Evolutionary conservation across 1,284 basidiomycete genomes (phyloP).

Genomic region (Boletus smithii): DNA sequence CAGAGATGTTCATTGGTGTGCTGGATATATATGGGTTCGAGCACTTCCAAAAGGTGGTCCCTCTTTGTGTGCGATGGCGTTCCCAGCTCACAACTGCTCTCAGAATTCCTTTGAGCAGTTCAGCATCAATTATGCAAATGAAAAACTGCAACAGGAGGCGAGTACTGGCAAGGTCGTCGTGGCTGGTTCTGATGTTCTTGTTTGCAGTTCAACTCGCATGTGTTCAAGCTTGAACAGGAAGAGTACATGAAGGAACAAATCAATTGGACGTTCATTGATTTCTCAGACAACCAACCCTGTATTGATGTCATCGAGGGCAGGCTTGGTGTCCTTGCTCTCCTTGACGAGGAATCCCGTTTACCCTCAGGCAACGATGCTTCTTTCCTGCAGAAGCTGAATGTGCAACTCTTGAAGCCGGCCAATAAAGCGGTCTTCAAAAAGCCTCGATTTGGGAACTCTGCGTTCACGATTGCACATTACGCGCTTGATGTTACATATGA

Average conservation of each 20-base stretch:
- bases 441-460: constrained; percentile 93
- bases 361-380: constrained; percentile 92
- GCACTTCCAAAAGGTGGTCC: constrained; percentile 84
- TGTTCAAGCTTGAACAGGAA: constrained; percentile 99
- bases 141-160: constrained; percentile 95
- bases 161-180: constrained; percentile 7
- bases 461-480: constrained; percentile 98
- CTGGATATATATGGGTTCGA: constrained; percentile 97
- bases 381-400: constrained; percentile 92
- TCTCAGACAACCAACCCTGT: constrained; percentile 97
- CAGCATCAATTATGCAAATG: constrained; percentile 99
- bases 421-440: constrained; percentile 95
- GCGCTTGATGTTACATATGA: constrained; percentile 98
- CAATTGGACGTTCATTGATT: constrained; percentile 99
- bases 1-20: constrained; percentile 98
- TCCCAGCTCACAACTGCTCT: constrained; percentile 4
- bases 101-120: constrained; percentile 99
- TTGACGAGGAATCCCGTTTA: constrained; percentile 97
- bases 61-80: neutral
- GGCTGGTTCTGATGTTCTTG: constrained; percentile 20
- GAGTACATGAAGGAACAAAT: constrained; percentile 99
- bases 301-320: constrained; percentile 99
- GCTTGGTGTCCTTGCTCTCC: constrained; percentile 89
- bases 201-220: constrained; percentile 90
- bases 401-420: constrained; percentile 82